Base-by-base conservation (phyloP, 495 filamentous ascomycete genomes). In the Massariosphaeria phaeospora region DNA sequence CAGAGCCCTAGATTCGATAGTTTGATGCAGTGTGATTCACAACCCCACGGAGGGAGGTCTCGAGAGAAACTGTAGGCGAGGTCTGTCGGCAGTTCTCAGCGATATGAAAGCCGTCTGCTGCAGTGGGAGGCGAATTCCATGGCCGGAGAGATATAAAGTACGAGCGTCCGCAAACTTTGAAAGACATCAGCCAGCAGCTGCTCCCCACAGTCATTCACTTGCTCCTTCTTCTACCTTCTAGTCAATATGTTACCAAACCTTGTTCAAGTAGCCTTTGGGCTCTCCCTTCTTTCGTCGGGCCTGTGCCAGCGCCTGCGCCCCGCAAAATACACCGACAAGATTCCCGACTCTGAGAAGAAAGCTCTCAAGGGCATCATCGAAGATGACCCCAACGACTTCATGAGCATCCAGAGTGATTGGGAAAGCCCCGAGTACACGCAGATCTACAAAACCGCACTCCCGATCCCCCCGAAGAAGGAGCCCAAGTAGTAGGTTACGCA, bases 391-490 rank as follows among this genome's bases (percentile, higher is more conserved):
- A 6, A 6, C 20, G 24, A 40, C 29, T 33, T 40, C 17, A 8
- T 2, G 15, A 4, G 8, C 38, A 40, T 8, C 8, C 17, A 21
- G 13, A 40, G 15, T 3, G 38, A 51, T 5, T 54, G 57, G 35
- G 23, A n/a, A 9, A 67, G 65, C 48, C 65, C 65, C 6, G 50
- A 31, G 31, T 79, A 75, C 56, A 71, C 66, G 6, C 67, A 69
- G 48, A 66, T 75, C 18, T 80, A 72, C 57, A 65, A 76, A 52
- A 67, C 61, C 23, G 65, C 74, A 0, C 61, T 79, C 13, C 76
- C 77, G 0, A 76, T 77, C 25, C 76, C 75, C 15, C 71, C 75
- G 0, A 65, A 75, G 3, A 74, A 75, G 42, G 27, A 62, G 7
- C 73, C 74, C 0, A 55, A 59, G 13, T 61, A 48, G 57, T 60